These are phyloP conservation scores for Dalbergia cochinchinensis DNA, from an alignment of 306 rosid genomes.

Conservation along the genomic window DNA sequence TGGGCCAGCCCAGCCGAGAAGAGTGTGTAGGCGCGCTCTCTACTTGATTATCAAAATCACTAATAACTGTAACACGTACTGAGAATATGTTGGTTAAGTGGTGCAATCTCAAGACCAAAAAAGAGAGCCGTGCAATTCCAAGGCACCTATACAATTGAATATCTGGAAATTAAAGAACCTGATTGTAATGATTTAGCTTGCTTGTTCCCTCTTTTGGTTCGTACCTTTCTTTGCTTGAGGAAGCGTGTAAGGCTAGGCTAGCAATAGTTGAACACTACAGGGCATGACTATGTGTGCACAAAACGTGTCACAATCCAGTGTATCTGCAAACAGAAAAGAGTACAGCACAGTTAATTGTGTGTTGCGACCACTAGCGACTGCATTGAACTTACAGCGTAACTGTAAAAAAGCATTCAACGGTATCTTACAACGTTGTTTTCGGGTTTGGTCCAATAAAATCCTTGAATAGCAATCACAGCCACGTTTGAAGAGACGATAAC, in stretches of 20 bases:
- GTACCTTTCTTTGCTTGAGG: constrained; percentile 8
- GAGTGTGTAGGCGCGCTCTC: not conserved
- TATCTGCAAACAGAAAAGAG: constrained; percentile 58
- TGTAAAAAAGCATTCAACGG: constrained; percentile 5
- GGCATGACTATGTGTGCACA: constrained; percentile 43
- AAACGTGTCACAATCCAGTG: constrained; percentile 72
- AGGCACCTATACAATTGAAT: constrained; percentile 19
- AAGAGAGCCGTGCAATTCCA: not conserved
- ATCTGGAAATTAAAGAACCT: constrained; percentile 4
- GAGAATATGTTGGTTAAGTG: too few relatives aligned
- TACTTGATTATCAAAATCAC: too few relatives aligned
- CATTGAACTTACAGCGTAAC: not conserved
- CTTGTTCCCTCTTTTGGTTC: not conserved
- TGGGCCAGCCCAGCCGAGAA: constrained; percentile 1
- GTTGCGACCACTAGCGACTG: not conserved
- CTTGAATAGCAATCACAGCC: constrained; percentile 72
- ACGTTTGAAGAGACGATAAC: constrained; percentile 79
- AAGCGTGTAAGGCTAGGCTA: not conserved
- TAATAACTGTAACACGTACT: too few relatives aligned
- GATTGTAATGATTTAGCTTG: constrained; percentile 1
- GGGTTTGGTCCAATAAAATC: constrained; percentile 73
- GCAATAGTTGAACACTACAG: not conserved
- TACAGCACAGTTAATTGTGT: not conserved
- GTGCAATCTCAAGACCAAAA: too few relatives aligned
- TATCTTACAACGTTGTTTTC: constrained; percentile 77